phyloP scores from a whole-genome alignment of 305 asterid genomes.

The Salvia sclarea region DNA sequence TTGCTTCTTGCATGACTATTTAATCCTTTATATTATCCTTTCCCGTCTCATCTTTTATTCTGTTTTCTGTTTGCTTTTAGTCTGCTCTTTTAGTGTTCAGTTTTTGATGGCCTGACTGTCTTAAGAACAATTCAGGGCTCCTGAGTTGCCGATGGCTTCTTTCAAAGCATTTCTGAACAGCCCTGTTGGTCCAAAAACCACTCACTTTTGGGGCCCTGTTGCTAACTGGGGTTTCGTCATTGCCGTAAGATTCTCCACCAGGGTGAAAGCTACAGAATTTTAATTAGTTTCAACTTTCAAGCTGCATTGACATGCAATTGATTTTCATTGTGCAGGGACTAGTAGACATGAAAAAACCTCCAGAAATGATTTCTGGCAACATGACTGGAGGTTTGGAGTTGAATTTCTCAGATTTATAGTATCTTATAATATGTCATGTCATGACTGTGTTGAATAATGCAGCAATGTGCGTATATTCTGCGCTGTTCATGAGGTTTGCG shows the following conservation, averaged over 20 bases:
- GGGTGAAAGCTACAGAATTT: neutral
- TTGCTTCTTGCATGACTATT: neutral
- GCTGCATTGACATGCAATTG: neutral
- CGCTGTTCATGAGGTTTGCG: conserved; percentile 84
- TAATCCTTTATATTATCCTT: neutral
- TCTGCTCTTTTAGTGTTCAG: neutral
- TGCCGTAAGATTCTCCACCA: conserved; percentile 59
- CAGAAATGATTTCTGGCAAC: conserved; percentile 91
- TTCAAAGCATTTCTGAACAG: conserved; percentile 81
- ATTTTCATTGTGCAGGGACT: conserved; percentile 38
- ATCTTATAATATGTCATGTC: neutral
- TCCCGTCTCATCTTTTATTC: neutral
- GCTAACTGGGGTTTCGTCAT: conserved; percentile 88
- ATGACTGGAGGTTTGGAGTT: conserved; percentile 80
- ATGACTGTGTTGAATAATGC: conserved; percentile 13
- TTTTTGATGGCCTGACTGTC: neutral
- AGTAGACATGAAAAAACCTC: conserved; percentile 51
- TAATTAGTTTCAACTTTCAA: too few species aligned
- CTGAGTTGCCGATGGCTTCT: conserved; percentile 45
- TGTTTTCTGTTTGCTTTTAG: neutral
- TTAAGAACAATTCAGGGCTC: conserved; percentile 21
- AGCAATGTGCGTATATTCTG: conserved; percentile 84
- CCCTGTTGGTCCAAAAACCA: conserved; percentile 89
- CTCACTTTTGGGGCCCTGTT: conserved; percentile 93
- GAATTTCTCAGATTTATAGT: neutral